Conservation (phyloP, 1,284 basidiomycete species). For the Prillingera fragicola region DNA sequence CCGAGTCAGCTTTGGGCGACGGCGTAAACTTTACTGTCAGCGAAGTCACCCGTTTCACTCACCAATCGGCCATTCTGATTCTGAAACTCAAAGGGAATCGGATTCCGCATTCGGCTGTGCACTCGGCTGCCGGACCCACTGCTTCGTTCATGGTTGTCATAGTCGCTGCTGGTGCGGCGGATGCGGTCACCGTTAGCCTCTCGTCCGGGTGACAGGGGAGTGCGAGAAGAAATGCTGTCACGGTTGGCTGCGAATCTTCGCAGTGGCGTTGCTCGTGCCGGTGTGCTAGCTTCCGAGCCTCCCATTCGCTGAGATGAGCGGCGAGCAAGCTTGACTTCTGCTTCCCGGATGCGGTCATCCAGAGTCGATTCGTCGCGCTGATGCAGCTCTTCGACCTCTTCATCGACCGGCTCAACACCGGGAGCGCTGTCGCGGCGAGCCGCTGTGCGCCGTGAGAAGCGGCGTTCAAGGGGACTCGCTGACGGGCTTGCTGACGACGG, state of each 20-base stretch:
- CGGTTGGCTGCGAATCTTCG: neutral
- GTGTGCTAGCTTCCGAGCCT: neutral
- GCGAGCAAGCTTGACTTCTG: conserved; percentile 28
- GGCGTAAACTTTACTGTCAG: conserved; percentile 30
- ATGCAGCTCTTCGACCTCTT: neutral
- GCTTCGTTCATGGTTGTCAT: neutral
- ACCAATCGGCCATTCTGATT: conserved; percentile 28
- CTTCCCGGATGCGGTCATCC: conserved; percentile 35
- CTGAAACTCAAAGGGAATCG: conserved; percentile 35
- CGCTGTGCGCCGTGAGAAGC: conserved; percentile 11
- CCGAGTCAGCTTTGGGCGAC: conserved; percentile 20
- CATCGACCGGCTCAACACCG: neutral
- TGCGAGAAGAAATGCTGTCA: neutral
- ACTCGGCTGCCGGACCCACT: conserved; percentile 1
- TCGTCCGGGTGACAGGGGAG: neutral
- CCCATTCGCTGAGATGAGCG: conserved; percentile 4
- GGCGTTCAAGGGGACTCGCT: conserved; percentile 10
- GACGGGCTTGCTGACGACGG: neutral
- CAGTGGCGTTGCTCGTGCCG: neutral
- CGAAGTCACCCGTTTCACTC: conserved; percentile 4
- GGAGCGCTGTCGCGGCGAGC: conserved; percentile 6
- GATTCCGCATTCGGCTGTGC: conserved; percentile 20
- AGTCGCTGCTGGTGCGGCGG: conserved; percentile 20
- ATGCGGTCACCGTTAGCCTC: neutral
- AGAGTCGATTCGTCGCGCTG: conserved; percentile 5